Conservation (phyloP, 352 stramenopile genomes). For the Globisporangium lucens region DNA sequence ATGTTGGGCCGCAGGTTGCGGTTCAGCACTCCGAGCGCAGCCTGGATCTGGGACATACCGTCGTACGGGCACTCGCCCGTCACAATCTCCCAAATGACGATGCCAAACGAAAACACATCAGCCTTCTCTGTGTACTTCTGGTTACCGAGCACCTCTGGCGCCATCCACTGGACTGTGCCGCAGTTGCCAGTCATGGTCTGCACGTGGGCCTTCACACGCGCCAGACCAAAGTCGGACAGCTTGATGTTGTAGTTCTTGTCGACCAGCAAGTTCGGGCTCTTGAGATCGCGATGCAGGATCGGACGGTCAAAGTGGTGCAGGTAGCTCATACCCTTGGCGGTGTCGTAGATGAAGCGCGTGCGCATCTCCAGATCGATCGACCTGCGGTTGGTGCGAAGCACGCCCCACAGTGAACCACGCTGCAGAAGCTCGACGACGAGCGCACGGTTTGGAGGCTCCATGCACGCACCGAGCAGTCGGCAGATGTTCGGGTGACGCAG, state of each 20-base stretch:
- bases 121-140: slow-evolving; percentile 90
- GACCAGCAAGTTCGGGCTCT: slow-evolving; percentile 81
- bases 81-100: slow-evolving; percentile 91
- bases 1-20: slow-evolving; percentile 67
- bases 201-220: slow-evolving; percentile 74
- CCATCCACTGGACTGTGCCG: slow-evolving; percentile 74
- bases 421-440: slow-evolving; percentile 93
- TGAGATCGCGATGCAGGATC: slow-evolving; percentile 85
- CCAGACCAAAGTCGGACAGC: slow-evolving; percentile 83
- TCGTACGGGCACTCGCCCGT: slow-evolving; percentile 86
- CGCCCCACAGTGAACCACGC: slow-evolving; percentile 91
- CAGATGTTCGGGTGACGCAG: slow-evolving; percentile 96
- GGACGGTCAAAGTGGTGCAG: slow-evolving; percentile 79
- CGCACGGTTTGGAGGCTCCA: slow-evolving; percentile 91
- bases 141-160: slow-evolving; percentile 73
- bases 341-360: slow-evolving; percentile 66
- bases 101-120: slow-evolving; percentile 88
- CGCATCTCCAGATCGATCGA: slow-evolving; percentile 57
- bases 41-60: slow-evolving; percentile 83
- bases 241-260: slow-evolving; percentile 86
- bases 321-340: slow-evolving; percentile 82
- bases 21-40: slow-evolving; percentile 64
- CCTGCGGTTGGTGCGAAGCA: slow-evolving; percentile 69
- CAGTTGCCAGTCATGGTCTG: slow-evolving; percentile 88
- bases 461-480: slow-evolving; percentile 92